phyloP scores from a whole-genome alignment of 768 basidiomycete genomes.

The Crepidotus variabilis region DNA sequence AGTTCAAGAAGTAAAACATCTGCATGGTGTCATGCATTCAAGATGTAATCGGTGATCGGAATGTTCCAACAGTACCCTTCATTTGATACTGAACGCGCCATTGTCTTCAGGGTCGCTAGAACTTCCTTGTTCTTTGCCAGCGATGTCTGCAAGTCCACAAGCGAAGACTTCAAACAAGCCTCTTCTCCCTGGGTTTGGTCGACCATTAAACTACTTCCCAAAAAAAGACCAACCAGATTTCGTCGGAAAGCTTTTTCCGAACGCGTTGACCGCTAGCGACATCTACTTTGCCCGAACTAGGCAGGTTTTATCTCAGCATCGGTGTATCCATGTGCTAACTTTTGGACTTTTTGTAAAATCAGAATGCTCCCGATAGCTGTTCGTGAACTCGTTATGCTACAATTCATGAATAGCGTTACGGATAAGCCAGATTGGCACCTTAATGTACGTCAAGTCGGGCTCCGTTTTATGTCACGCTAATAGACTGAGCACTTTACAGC shows the following conservation, averaged over 20 bases:
- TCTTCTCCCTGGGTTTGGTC: conserved; percentile 24
- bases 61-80: neutral
- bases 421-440: conserved; percentile 29
- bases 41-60: too few relatives aligned
- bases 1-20: too few relatives aligned
- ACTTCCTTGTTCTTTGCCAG: neutral
- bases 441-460: conserved; percentile 18
- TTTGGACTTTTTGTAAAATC: neutral
- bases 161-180: conserved; percentile 1
- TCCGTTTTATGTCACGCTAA: neutral
- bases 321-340: neutral
- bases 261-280: conserved; percentile 9
- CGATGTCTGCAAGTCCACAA: neutral
- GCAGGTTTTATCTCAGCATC: conserved; percentile 5
- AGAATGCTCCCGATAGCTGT: conserved; percentile 21
- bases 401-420: conserved; percentile 31
- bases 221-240: conserved; percentile 10
- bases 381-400: conserved; percentile 29
- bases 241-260: conserved; percentile 14
- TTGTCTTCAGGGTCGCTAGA: neutral
- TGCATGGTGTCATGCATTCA: too few relatives aligned
- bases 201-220: conserved; percentile 20
- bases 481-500: conserved; percentile 3
- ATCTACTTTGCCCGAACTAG: neutral
- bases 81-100: neutral